Evolutionary conservation across 176 grass and related monocot genomes (phyloP), one percentile per base, ranked within the genome.

Genomic region (Poa annua): DNA sequence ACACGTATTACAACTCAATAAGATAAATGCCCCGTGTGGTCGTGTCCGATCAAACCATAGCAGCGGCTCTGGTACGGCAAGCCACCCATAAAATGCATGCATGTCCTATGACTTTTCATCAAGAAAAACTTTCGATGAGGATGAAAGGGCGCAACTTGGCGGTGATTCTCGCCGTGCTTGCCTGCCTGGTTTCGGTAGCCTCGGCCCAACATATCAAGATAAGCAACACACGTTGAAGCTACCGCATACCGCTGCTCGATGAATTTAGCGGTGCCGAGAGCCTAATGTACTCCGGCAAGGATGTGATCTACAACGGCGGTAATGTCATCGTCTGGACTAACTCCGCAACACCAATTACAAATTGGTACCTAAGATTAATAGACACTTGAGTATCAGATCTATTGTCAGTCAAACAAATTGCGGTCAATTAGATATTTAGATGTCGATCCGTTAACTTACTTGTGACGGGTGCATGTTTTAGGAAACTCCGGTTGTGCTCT

Each of bases 201-300:
- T 1, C 44, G 11, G 66, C 66, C 11, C 19, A 86, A 20, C 52
- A 71, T 42, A 52, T 25, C 12, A 81, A 72, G 39, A 76, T 68
- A 49, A 91, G 74, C 4, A 49, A 35, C 76, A 89, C 68, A 19
- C 64, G 26, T 35, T 70, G 67, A 41, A 79, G 1, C 8, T 68
- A 81, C 38, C 29, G 21, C 3, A 49, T 89, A 22, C 21, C 41
- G 34, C 55, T 94, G 20, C 32, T 16, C 29, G 34, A 25, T n/a
- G n/a, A n/a, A n/a, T n/a, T n/a, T n/a, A n/a, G n/a, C 38, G 21
- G 81, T 11, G 11, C 87, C 12, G 89, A 90, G 82, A 94, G 92
- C 84, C 75, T 94, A 26, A 79, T 77, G 16, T 94, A 92, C 29
- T 29, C 2, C 55, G 84, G 57, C 29, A 66, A n/a, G 16, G 85